Base-by-base conservation (phyloP, 306 rosid species). In the Spatholobus suberectus region DNA sequence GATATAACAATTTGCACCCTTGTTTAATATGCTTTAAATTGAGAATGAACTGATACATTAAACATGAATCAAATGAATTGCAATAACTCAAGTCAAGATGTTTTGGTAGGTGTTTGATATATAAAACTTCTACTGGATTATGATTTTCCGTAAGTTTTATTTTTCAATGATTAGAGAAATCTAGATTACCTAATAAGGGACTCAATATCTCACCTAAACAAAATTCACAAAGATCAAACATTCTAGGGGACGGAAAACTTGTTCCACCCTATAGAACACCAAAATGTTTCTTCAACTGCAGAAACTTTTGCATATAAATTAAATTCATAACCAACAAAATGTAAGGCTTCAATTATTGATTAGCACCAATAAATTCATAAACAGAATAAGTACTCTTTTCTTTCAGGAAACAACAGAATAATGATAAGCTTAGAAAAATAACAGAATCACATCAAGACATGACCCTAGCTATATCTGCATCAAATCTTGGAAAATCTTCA, bases 401-500 rank as follows among this genome's bases (percentile, higher is more conserved):
- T 67, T 20, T 4, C 11, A 74, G 23, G 34, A 85, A 52, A 87
- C 78, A 24, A 57, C 71, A 81, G 20, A 70, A 5, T 27, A 26
- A 61, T 27, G 70, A 59, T 32, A 51, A 49, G 26, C 43, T 34
- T 77, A 43, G 15, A 77, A 37, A 75, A 75, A 84, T 34, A 75
- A 52, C 74, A 80, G 27, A 73, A 82, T 35, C 58, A 82, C 46
- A 37, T 13, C n/a, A 57, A 17, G 17, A 68, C 27, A 37, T 37
- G 49, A 58, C 29, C 10, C 87, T 77, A 90, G 3, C 84, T 79
- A 91, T 11, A 87, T 89, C 84, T 88, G 83, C 97, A 92, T 84
- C 80, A 86, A 82, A 17, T 92, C 90, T 80, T 90, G 90, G 86
- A 94, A 96, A 80, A 81, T 82, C 87, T 90, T 84, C 99, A 96